Conservation (phyloP, 768 basidiomycete genomes). For the Phylloporus arenicola region DNA sequence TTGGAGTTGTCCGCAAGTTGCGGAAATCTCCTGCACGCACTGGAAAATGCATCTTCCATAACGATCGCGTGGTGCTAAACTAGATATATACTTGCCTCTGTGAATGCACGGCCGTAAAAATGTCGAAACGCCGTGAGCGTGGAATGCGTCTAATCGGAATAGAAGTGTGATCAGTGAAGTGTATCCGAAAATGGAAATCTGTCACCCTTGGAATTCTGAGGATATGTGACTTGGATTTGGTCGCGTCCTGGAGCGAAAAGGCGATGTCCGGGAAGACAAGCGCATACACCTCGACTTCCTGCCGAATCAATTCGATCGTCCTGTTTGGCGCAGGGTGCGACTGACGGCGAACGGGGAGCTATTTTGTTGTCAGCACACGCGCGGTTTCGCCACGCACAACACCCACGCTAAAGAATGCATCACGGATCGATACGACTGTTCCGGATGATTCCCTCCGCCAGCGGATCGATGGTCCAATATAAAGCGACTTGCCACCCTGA, state of each 20-base stretch:
- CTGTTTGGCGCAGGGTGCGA: slow-evolving; percentile 58
- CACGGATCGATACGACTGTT: slow-evolving; percentile 78
- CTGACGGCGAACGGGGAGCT: slow-evolving; percentile 78
- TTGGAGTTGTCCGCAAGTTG: slow-evolving; percentile 43
- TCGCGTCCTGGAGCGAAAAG: slow-evolving; percentile 61
- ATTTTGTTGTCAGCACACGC: slow-evolving; percentile 6
- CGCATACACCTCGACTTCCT: slow-evolving; percentile 67
- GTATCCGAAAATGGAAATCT: slow-evolving; percentile 8
- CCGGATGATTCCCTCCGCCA: slow-evolving; percentile 72
- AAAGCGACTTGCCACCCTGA: slow-evolving; percentile 63
- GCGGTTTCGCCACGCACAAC: not conserved
- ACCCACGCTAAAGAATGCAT: slow-evolving; percentile 85
- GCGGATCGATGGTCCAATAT: slow-evolving; percentile 66
- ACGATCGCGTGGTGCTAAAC: slow-evolving; percentile 1
- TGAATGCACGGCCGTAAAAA: slow-evolving; percentile 67
- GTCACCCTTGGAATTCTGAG: slow-evolving; percentile 65
- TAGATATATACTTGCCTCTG: slow-evolving; percentile 46
- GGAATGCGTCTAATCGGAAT: slow-evolving; percentile 51
- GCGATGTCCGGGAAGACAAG: slow-evolving; percentile 66
- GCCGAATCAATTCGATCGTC: slow-evolving; percentile 63
- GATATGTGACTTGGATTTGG: slow-evolving; percentile 41
- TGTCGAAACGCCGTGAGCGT: slow-evolving; percentile 64
- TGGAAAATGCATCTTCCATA: slow-evolving; percentile 29
- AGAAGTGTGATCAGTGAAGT: slow-evolving; percentile 14
- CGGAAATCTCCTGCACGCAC: slow-evolving; percentile 64